Evolutionary conservation across 2,329 filamentous ascomycete genomes (phyloP).

Genomic region (Pseudopithomyces maydicus): DNA sequence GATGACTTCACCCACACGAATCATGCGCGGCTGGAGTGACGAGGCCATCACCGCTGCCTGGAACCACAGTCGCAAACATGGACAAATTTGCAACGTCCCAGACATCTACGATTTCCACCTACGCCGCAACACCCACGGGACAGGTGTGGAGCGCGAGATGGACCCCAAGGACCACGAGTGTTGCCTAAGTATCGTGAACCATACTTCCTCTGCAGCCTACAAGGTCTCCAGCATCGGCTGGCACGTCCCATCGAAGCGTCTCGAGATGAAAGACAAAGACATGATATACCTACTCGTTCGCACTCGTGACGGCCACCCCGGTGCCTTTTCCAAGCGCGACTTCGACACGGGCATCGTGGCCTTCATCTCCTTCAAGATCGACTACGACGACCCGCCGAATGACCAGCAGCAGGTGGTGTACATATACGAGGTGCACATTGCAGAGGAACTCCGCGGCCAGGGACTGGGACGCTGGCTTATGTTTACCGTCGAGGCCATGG

Average conservation of each 20-base stretch:
- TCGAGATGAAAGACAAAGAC: slow-evolving; percentile 70
- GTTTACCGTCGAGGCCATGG: slow-evolving; percentile 59
- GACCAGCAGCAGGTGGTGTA: slow-evolving; percentile 67
- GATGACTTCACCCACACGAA: not conserved
- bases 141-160: slow-evolving; percentile 49
- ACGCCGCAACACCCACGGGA: slow-evolving; percentile 35
- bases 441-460: slow-evolving; percentile 60
- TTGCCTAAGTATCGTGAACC: slow-evolving; percentile 63
- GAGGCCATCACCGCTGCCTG: slow-evolving; percentile 4
- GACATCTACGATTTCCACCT: slow-evolving; percentile 22
- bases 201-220: slow-evolving; percentile 70
- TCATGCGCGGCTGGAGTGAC: slow-evolving; percentile 4
- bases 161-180: slow-evolving; percentile 48
- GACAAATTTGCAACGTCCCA: not conserved
- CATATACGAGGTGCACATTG: slow-evolving; percentile 79
- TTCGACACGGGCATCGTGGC: slow-evolving; percentile 23
- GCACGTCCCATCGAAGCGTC: slow-evolving; percentile 64
- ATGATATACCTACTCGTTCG: slow-evolving; percentile 69
- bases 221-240: slow-evolving; percentile 66
- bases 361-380: slow-evolving; percentile 71
- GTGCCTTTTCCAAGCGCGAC: not conserved
- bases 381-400: slow-evolving; percentile 61
- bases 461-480: slow-evolving; percentile 69
- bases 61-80: not conserved
- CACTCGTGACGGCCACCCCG: slow-evolving; percentile 1